Evolutionary conservation across 2,329 filamentous ascomycete genomes (phyloP).

Genomic region (Sporothrix luriei): DNA sequence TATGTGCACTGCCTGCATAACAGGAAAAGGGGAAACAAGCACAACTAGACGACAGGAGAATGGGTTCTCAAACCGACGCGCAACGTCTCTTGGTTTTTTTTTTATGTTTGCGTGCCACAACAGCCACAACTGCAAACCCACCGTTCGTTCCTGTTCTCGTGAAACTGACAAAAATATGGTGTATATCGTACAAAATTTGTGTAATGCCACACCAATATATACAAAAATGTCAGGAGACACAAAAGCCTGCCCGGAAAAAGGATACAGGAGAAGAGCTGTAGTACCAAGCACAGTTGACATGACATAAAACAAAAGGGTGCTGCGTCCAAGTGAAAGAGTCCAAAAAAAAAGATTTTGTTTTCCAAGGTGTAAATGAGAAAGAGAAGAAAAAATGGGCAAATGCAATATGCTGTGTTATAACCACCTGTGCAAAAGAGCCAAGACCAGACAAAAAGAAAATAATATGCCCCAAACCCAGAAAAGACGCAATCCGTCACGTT

Average conservation of each 20-base stretch:
- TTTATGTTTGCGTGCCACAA: neutral
- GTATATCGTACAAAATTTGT: slow-evolving; percentile 11
- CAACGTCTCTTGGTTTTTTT: neutral
- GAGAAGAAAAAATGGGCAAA: neutral
- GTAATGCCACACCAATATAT: neutral
- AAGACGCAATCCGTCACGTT: neutral
- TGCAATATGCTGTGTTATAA: slow-evolving; percentile 16
- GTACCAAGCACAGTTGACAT: neutral
- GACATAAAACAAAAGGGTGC: neutral
- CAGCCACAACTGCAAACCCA: slow-evolving; percentile 6
- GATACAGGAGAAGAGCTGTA: neutral
- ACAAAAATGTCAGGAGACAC: neutral
- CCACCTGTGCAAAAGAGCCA: slow-evolving; percentile 2
- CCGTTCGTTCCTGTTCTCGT: slow-evolving; percentile 18
- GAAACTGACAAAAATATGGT: neutral
- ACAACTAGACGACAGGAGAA: neutral
- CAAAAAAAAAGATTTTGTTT: slow-evolving; percentile 22
- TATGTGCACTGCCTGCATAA: neutral
- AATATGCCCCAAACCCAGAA: neutral
- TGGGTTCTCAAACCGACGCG: neutral
- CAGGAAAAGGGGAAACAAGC: neutral
- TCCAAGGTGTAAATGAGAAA: neutral
- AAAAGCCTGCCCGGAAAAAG: neutral
- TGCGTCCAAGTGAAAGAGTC: slow-evolving; percentile 10
- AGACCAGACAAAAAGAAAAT: slow-evolving; percentile 10